Conservation (phyloP, 1,139 yeast species). For the Candida sp. region DNA sequence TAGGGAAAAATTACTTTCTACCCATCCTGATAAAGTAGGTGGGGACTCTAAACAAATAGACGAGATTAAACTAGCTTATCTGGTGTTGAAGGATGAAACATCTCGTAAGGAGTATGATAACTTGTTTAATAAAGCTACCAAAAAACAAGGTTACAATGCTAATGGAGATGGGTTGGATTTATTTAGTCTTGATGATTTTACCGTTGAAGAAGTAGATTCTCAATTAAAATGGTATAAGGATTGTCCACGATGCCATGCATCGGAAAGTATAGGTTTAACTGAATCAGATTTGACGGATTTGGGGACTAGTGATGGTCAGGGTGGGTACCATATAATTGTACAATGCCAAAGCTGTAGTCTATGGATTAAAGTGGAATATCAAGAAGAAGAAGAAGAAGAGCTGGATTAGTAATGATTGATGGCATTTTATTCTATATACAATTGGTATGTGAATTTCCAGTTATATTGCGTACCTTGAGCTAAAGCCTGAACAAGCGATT, state of each 20-base stretch:
- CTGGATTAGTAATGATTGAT: too few species aligned
- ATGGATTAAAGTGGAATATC: slow-evolving; percentile 75
- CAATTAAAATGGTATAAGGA: slow-evolving; percentile 39
- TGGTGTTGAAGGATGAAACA: slow-evolving; percentile 38
- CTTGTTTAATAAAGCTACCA: slow-evolving; percentile 31
- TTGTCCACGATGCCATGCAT: slow-evolving; percentile 73
- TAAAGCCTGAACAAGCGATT: too few species aligned
- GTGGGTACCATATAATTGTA: slow-evolving; percentile 64
- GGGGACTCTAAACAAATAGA: slow-evolving; percentile 21
- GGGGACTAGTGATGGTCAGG: slow-evolving; percentile 48
- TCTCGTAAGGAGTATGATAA: slow-evolving; percentile 48
- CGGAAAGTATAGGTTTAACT: slow-evolving; percentile 50
- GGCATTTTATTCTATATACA: too few species aligned
- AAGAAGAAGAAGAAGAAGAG: slow-evolving; percentile 26
- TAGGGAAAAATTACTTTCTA: slow-evolving; percentile 47
- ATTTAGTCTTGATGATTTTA: slow-evolving; percentile 61
- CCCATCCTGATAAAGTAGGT: slow-evolving; percentile 74
- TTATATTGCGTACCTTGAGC: too few species aligned
- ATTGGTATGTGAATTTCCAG: too few species aligned
- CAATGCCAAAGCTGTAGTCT: slow-evolving; percentile 82
- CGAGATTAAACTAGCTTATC: slow-evolving; percentile 59
- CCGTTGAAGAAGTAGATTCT: slow-evolving; percentile 22
- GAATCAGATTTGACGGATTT: slow-evolving; percentile 57
- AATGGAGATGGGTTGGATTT: slow-evolving; percentile 68
- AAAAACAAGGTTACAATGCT: slow-evolving; percentile 47